Evolutionary conservation across 2,329 filamentous ascomycete species (phyloP).

Genomic region (Botrytis fabae): DNA sequence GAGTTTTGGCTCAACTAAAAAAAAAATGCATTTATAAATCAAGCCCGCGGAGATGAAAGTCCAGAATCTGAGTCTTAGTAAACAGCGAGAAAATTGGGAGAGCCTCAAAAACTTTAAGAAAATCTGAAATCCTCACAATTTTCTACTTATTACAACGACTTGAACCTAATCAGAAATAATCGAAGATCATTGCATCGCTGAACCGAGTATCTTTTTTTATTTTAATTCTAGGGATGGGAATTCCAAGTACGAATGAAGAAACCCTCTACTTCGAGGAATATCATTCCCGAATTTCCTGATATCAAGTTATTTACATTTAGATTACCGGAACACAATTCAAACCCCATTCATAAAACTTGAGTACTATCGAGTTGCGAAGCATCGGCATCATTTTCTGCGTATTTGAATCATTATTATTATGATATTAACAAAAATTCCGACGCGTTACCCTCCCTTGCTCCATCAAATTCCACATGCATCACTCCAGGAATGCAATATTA

Average conservation of each 20-base stretch:
- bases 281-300: neutral
- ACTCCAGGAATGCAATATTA: neutral
- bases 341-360: too few relatives aligned
- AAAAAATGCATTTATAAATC: neutral
- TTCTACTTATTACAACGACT: neutral
- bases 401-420: neutral
- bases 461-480: neutral
- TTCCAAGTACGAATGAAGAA: neutral
- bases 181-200: neutral
- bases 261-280: neutral
- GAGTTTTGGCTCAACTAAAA: neutral
- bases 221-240: neutral
- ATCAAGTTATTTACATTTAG: neutral
- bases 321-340: too few relatives aligned
- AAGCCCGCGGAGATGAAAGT: neutral
- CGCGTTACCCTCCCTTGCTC: conserved; percentile 2
- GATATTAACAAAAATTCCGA: neutral
- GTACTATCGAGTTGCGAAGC: neutral
- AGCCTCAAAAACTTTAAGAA: neutral
- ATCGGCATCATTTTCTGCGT: too few relatives aligned
- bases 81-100: neutral
- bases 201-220: neutral
- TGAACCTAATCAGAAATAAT: neutral
- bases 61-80: neutral
- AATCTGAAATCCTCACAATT: neutral